Conservation (phyloP, 1,284 basidiomycete species). For the Boletus mariae region DNA sequence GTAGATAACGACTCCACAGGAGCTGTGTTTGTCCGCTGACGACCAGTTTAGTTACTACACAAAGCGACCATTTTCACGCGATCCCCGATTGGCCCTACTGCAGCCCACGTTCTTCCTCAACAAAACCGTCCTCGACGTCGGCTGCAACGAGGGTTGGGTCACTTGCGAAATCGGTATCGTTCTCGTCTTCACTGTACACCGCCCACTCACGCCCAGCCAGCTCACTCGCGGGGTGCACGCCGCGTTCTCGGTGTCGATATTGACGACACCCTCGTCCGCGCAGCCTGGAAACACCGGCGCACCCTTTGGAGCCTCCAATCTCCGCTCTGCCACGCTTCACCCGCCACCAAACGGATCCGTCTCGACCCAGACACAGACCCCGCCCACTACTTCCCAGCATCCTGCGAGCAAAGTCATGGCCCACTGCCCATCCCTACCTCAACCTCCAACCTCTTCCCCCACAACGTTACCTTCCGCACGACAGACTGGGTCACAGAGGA, state of each 20-base stretch:
- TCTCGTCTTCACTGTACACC: not conserved
- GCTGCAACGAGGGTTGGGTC: constrained; percentile 81
- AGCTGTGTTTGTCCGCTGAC: not conserved
- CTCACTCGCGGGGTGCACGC: constrained; percentile 57
- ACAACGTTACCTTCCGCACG: constrained; percentile 67
- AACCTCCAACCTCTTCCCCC: constrained; percentile 49
- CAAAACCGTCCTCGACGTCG: constrained; percentile 70
- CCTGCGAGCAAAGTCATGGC: constrained; percentile 71
- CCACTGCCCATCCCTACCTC: constrained; percentile 57
- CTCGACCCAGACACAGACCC: constrained; percentile 2
- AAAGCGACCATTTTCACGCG: constrained; percentile 56
- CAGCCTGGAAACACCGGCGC: constrained; percentile 67
- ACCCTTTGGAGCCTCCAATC: constrained; percentile 66
- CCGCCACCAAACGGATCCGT: constrained; percentile 14
- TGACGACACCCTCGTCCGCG: constrained; percentile 64
- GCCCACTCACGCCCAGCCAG: constrained; percentile 35
- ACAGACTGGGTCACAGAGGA: constrained; percentile 65
- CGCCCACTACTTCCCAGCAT: constrained; percentile 61
- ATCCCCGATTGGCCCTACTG: constrained; percentile 59
- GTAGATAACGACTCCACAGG: constrained; percentile 28
- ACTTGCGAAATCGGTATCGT: constrained; percentile 73
- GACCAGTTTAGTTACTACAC: constrained; percentile 57
- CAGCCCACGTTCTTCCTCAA: constrained; percentile 49
- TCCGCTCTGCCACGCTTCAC: constrained; percentile 26
- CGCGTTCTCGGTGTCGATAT: constrained; percentile 78